Base-by-base conservation (phyloP, 2,329 filamentous ascomycete species). In the Dactylonectria macrodidyma region DNA sequence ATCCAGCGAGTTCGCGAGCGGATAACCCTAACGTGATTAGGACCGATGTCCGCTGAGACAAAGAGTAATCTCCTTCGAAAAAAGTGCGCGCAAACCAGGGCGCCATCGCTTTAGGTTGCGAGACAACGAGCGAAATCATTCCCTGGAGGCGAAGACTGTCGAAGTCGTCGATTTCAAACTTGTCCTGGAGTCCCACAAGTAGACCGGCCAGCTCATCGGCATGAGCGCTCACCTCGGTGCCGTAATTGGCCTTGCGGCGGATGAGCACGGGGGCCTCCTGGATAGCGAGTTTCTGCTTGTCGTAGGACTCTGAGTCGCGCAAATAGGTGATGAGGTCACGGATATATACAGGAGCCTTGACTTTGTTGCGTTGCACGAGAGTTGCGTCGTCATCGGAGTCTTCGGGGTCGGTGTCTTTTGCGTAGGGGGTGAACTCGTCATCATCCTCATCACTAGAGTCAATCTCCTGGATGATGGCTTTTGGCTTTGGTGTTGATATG, bases 361-460 rank as follows among this genome's bases (percentile, higher is more conserved):
- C 89, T 74, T 96, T 98, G 80, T 96, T 91, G 14, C 95, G 89
- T 65, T 93, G 91, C 55, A 98, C 88, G 19, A 97, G 84, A 0
- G 95, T 97, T 5, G 96, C 92, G 74, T 99, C 97, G 44, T 98
- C 95, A 65, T 98, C 95, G 0, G 94, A 95, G 77, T 99, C 96
- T 77, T 97, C 94, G 0, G 90, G 88, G 73, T 99, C 96, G 2
- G 93, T 95, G 75, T 94, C 93, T 78, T 97, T 98, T 14, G 89
- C 88, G 73, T 98, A 97, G 1, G 93, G 89, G 2, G 90, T 84
- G 1, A 98, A 84, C 67, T 93, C 92, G 16, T 91, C 89, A 36
- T 90, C 88, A 52, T 91, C 90, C 9, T 85, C 86, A 1, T 89
- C 87, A 1, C 89, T 87, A 2, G 87, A 87, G 26, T 87, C 84